Base-by-base conservation (phyloP, 345 rosid genomes). In the Citrus sp. region DNA sequence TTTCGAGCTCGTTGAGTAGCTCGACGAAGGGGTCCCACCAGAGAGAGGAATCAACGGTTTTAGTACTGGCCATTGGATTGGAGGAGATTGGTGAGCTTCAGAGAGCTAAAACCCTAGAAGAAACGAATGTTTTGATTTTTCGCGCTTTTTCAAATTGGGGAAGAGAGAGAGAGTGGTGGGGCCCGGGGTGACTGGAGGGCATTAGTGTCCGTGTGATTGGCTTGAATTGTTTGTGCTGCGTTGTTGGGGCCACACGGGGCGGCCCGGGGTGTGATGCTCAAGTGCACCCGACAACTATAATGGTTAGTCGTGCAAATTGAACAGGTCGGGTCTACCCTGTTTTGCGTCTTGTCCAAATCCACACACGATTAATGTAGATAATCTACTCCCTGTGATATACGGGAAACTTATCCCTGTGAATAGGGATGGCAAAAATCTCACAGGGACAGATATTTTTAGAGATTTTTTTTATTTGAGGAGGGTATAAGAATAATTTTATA, bases 1-100 rank as follows among this genome's bases (percentile, higher is more conserved):
- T 86, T 76, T 96, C 97, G 69, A 94, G 92, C 13, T 90, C 93
- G 67, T 84, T 77, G 76, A 94, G 91, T 51, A 94, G 84, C 25
- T 91, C 79, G 37, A 85, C 30, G 90, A 94, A 94, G 2, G 99
- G 81, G 69, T 91, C 89, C 94, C 97, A 96, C 99, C 98, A 89
- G 25, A 92, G 92, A 21, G 85, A 85, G 62, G 92, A 62, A 82
- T 94, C 95, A 6, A 89, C 89, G 71, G 94, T 75, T 78, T 79
- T 89, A 61, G 88, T 35, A 74, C 70, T 83, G 82, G 91, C 82
- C 98, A 90, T 90, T 81, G 81, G 60, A 34, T 90, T 81, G 82
- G 56, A 34, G 72, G 62, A 66, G 66, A 63, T 80, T 51, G 13
- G 59, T 22, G 63, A 30, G 34, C 49, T 42, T 55, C 32, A 40